phyloP scores from a whole-genome alignment of 495 filamentous ascomycete species.

The Terfezia claveryi region DNA sequence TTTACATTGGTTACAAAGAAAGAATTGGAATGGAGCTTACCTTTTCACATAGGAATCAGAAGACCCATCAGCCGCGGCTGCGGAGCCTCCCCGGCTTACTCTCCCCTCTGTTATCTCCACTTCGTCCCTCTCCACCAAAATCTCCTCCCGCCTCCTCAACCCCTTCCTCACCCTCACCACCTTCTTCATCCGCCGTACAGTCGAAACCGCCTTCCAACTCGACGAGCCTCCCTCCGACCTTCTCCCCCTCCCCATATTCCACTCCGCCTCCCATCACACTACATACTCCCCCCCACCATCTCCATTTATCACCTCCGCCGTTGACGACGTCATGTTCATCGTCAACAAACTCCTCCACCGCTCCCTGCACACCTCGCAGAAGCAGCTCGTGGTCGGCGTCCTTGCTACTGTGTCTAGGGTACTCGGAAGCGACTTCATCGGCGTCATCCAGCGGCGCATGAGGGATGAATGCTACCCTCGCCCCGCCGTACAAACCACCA shows the following conservation, averaged over 20 bases:
- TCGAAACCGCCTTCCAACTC: slow-evolving; percentile 95
- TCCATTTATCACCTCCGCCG: slow-evolving; percentile 82
- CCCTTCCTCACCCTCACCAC: slow-evolving; percentile 78
- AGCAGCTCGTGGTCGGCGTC: slow-evolving; percentile 48
- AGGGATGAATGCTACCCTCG: slow-evolving; percentile 81
- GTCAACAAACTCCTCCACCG: slow-evolving; percentile 77
- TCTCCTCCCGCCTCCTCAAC: slow-evolving; percentile 42
- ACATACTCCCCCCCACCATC: slow-evolving; percentile 6
- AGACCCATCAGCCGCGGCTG: no score
- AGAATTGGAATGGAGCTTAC: not conserved
- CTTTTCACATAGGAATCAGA: not conserved
- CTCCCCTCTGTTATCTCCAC: slow-evolving; percentile 50
- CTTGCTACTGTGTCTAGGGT: slow-evolving; percentile 63
- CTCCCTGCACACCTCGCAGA: slow-evolving; percentile 64
- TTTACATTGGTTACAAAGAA: slow-evolving; percentile 3
- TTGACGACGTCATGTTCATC: slow-evolving; percentile 99
- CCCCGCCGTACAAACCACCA: slow-evolving; percentile 43
- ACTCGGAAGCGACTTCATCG: slow-evolving; percentile 81
- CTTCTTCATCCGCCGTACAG: slow-evolving; percentile 88
- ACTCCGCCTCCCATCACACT: slow-evolving; percentile 24
- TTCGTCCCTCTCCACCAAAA: slow-evolving; percentile 54
- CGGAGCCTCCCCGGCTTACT: slow-evolving; percentile 23
- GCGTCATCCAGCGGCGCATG: slow-evolving; percentile 96
- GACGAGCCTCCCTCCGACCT: slow-evolving; percentile 76
- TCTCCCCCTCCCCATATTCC: slow-evolving; percentile 29